A percentile compares a stretch with the other conserved stretches of the same genome.
These are phyloP conservation scores for Collybiopsis confluens DNA, from an alignment of 768 basidiomycete species.

Conservation along the genomic window DNA sequence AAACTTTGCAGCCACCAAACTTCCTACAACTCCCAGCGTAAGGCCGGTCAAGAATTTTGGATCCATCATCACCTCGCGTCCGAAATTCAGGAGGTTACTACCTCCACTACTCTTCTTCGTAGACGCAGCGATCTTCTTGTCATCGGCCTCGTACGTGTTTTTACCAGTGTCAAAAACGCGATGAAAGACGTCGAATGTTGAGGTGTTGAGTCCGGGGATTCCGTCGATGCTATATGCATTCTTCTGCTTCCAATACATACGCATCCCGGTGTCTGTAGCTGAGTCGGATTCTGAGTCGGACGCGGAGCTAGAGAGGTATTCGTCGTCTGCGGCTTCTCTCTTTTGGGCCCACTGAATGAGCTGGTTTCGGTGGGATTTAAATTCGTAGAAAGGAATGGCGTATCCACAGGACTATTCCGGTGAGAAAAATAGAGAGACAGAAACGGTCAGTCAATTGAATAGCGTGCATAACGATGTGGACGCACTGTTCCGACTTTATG, in stretches of 20 bases:
- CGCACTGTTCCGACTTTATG: slow-evolving; percentile 42
- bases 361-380: slow-evolving; percentile 31
- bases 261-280: neutral
- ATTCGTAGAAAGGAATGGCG: slow-evolving; percentile 36
- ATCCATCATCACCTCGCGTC: neutral
- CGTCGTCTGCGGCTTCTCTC: slow-evolving; percentile 18
- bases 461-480: too few relatives aligned
- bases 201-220: neutral
- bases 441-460: too few relatives aligned
- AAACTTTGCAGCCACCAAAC: too few relatives aligned
- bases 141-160: neutral
- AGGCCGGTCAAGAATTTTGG: neutral
- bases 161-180: neutral
- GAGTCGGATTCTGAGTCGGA: too few relatives aligned
- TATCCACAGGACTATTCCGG: slow-evolving; percentile 40
- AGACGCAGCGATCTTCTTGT: neutral
- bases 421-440: neutral
- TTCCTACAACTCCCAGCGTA: neutral
- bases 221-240: slow-evolving; percentile 9
- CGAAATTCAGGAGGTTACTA: neutral
- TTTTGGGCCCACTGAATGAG: slow-evolving; percentile 28
- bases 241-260: slow-evolving; percentile 5
- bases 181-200: neutral
- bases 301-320: neutral
- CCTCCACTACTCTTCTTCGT: neutral